Conservation (phyloP, 2,329 filamentous ascomycete genomes). For the Colletotrichum spinosum region DNA sequence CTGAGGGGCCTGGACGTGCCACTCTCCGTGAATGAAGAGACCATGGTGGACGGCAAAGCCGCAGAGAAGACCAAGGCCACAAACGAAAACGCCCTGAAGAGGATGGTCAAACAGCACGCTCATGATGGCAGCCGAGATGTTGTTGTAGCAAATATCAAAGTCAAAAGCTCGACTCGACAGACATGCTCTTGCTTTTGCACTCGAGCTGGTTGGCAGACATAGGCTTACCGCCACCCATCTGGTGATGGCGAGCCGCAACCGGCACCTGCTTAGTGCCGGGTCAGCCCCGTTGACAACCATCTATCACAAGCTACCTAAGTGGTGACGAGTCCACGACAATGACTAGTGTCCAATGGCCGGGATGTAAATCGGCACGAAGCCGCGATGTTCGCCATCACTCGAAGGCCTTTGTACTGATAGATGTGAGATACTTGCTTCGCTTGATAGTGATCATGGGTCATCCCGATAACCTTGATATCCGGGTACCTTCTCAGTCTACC, state of each 20-base stretch:
- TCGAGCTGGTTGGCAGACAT: slow-evolving; percentile 1
- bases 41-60: slow-evolving; percentile 33
- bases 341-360: slow-evolving; percentile 28
- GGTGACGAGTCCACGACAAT: slow-evolving; percentile 7
- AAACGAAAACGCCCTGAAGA: slow-evolving; percentile 13
- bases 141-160: slow-evolving; percentile 1
- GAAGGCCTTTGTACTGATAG: slow-evolving; percentile 9
- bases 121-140: slow-evolving; percentile 23
- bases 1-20: slow-evolving; percentile 41
- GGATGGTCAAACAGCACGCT: slow-evolving; percentile 5
- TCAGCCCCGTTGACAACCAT: background rate
- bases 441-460: slow-evolving; percentile 25
- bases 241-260: too few relatives aligned
- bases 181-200: slow-evolving; percentile 11
- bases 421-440: slow-evolving; percentile 23
- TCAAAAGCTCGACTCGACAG: background rate
- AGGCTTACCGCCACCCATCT: too few relatives aligned
- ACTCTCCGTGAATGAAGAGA: slow-evolving; percentile 43
- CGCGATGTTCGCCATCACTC: background rate
- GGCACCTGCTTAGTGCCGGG: slow-evolving; percentile 2
- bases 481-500: slow-evolving; percentile 10
- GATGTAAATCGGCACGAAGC: slow-evolving; percentile 18
- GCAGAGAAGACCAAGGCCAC: slow-evolving; percentile 24
- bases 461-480: slow-evolving; percentile 33
- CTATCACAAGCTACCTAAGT: slow-evolving; percentile 6